phyloP scores from a whole-genome alignment of 2,329 filamentous ascomycete species.

The Fusarium musae region DNA sequence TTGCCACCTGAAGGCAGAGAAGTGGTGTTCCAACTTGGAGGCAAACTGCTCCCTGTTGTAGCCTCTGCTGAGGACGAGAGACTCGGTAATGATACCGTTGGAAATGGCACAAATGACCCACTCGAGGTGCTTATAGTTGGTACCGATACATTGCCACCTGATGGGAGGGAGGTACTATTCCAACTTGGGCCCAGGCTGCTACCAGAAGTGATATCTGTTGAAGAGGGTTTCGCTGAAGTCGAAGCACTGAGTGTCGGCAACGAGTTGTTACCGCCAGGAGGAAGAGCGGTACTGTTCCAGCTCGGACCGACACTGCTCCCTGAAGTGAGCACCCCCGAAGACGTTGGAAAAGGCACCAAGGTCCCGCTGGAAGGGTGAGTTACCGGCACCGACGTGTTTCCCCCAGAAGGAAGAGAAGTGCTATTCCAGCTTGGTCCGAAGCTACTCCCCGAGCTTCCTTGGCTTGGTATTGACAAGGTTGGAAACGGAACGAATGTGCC shows the following conservation, averaged over 20 bases:
- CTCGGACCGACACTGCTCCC: not conserved
- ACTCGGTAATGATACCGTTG: not conserved
- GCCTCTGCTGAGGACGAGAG: not conserved
- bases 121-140: not conserved
- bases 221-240: not conserved
- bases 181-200: not conserved
- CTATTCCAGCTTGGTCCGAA: not conserved
- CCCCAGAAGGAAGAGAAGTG: not conserved
- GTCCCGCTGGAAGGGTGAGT: not conserved
- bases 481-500: slow-evolving; percentile 10
- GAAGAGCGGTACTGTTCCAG: not conserved
- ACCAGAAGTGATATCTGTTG: not conserved
- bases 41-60: not conserved
- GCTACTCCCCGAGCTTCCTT: not conserved
- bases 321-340: not conserved
- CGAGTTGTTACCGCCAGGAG: not conserved
- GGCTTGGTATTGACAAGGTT: not conserved
- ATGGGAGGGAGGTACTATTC: not conserved
- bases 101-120: not conserved
- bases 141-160: not conserved
- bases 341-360: not conserved
- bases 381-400: not conserved
- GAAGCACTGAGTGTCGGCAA: not conserved
- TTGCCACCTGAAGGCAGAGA: too few relatives aligned
- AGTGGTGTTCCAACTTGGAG: not conserved